Evolutionary conservation across 2,329 filamentous ascomycete species (phyloP).

Genomic region (Aspergillus sp.): DNA sequence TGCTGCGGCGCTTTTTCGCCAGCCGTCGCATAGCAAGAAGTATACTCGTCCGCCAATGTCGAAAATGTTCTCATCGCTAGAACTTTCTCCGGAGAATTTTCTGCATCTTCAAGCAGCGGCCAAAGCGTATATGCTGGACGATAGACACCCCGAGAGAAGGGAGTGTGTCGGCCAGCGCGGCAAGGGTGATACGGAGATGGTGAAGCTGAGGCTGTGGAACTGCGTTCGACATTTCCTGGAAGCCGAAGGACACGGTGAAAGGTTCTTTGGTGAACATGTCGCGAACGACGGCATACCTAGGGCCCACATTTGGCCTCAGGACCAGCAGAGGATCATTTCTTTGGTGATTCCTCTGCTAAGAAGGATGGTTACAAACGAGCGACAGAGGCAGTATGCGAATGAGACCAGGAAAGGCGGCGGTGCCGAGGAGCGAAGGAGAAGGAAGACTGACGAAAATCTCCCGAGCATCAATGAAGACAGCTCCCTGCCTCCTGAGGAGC

Average conservation of each 20-base stretch:
- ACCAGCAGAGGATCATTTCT: constrained; percentile 47
- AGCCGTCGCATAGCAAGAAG: constrained; percentile 43
- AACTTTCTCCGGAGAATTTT: constrained; percentile 48
- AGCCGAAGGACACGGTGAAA: constrained; percentile 41
- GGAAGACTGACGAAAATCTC: constrained; percentile 26
- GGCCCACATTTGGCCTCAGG: constrained; percentile 45
- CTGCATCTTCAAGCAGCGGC: constrained; percentile 47
- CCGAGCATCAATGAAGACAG: constrained; percentile 17
- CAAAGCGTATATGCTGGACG: constrained; percentile 49
- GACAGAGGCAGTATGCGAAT: constrained; percentile 49
- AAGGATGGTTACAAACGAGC: constrained; percentile 52
- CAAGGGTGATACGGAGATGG: constrained; percentile 47
- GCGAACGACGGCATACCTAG: constrained; percentile 32
- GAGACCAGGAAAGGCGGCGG: constrained; percentile 44
- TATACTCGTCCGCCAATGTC: constrained; percentile 51
- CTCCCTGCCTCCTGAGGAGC: constrained; percentile 20
- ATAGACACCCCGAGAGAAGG: constrained; percentile 45
- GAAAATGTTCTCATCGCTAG: constrained; percentile 47
- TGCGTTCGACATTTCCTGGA: constrained; percentile 48
- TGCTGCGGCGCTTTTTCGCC: constrained; percentile 46
- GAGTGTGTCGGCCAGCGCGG: constrained; percentile 50
- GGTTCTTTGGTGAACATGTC: constrained; percentile 43
- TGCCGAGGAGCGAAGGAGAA: constrained; percentile 27
- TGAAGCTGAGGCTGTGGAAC: constrained; percentile 48
- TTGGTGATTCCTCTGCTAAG: constrained; percentile 48